Evolutionary conservation across 106 monocot species (phyloP), one percentile per base, ranked within the genome.

Genomic region (Iris macrosiphon): DNA sequence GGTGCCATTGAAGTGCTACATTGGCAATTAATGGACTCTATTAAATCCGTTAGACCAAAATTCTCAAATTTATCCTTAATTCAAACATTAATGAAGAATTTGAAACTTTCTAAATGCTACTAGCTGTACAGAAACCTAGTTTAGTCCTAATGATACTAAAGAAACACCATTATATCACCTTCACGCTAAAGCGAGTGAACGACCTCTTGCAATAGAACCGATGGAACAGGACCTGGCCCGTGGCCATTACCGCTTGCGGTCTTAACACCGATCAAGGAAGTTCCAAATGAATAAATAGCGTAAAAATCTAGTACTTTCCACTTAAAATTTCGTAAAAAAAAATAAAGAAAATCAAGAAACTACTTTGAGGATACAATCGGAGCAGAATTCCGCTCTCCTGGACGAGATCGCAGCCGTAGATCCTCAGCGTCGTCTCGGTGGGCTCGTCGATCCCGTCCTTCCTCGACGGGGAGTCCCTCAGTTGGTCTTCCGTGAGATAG

Each of bases 331-430:
- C 1, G 21, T 15, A 31, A 50, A 12, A 45, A 13, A 43, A 50
- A 35, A 13, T 21, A 57, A 39, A 33, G 24, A 11, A 9, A 51
- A 60, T 10, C 46, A 79, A 44, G n/a, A n/a, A n/a, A n/a, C n/a
- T n/a, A n/a, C n/a, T n/a, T n/a, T n/a, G n/a, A 81, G 72, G 75
- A 87, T 83, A 87, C 92, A 87, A 64, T 81, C 61, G 72, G 29
- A 92, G 79, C 5, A 92, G 73, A 60, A 92, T 83, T 52, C 87
- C 92, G 32, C 92, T 87, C 83, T 92, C 87, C 55, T 87, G 92
- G 38, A 92, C 87, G 50, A 92, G 87, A 55, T 87, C 87, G 43
- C 92, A 87, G 20, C 92, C 87, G 45, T 87, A 92, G 40, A 79
- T 79, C 28, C 82, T 71, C 14, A 92, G 75, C 51, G 60, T 74